Percentiles rank a stretch among this genome's conserved stretches.
phyloP scores from a whole-genome alignment of 163 green algal genomes.

The Coccomyxa subellipsoidea region DNA sequence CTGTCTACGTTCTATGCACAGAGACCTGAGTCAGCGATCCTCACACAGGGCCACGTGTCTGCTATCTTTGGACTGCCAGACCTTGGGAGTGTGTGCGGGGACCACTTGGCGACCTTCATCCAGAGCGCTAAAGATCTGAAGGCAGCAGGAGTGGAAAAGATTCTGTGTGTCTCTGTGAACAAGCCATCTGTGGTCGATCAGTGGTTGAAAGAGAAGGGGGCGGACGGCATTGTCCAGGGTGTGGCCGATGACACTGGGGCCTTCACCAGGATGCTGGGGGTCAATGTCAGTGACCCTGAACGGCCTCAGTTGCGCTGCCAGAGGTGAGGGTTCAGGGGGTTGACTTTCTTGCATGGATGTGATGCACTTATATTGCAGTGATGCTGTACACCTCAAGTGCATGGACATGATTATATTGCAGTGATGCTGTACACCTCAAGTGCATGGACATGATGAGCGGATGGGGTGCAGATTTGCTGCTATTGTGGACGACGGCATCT shows the following conservation, averaged over 20 bases:
- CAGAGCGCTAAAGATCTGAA: conserved; percentile 23
- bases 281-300: conserved; percentile 49
- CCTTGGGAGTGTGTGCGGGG: conserved; percentile 73
- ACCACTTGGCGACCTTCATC: conserved; percentile 71
- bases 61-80: conserved; percentile 84
- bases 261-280: conserved; percentile 38
- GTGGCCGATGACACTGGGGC: conserved; percentile 27
- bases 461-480: conserved; percentile 65
- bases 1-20: background rate
- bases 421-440: conserved; percentile 22
- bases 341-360: too few relatives aligned
- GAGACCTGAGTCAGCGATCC: background rate
- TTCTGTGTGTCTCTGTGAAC: conserved; percentile 39
- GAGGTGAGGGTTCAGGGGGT: background rate
- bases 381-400: too few relatives aligned
- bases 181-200: conserved; percentile 18
- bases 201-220: conserved; percentile 34
- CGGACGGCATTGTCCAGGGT: conserved; percentile 6
- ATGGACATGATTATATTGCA: too few relatives aligned
- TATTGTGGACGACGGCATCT: conserved; percentile 74
- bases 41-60: conserved; percentile 53
- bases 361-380: too few relatives aligned
- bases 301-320: conserved; percentile 6
- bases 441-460: conserved; percentile 15
- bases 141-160: conserved; percentile 33